Percentiles rank a stretch among this genome's conserved stretches.
phyloP scores from a whole-genome alignment of 2,329 filamentous ascomycete species.

The Dryadomyces quercivorus region DNA sequence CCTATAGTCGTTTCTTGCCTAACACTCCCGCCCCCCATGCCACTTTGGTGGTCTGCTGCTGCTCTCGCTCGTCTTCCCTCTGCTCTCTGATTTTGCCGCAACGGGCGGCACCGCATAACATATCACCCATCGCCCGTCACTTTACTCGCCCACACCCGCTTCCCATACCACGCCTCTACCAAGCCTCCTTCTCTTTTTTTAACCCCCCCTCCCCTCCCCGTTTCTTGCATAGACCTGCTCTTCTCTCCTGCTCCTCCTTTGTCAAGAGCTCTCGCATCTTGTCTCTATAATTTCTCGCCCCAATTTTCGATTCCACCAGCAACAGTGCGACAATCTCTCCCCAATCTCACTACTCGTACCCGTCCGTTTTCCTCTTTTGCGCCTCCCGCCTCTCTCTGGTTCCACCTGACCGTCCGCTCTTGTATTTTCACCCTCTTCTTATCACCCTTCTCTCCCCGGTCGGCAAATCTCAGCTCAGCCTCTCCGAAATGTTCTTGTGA shows the following conservation, averaged over 20 bases:
- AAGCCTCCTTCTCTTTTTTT: background rate
- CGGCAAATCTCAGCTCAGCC: slow-evolving; percentile 9
- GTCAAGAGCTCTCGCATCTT: background rate
- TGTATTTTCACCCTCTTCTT: background rate
- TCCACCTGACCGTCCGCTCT: background rate
- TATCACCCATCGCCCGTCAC: slow-evolving; percentile 10
- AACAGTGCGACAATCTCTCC: background rate
- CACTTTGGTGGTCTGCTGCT: background rate
- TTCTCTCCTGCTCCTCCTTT: slow-evolving; percentile 2
- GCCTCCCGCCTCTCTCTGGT: background rate
- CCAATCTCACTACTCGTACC: background rate
- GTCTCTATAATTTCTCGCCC: background rate
- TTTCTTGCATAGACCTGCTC: background rate
- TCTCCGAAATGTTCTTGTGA: slow-evolving; percentile 21
- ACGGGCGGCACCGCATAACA: slow-evolving; percentile 18
- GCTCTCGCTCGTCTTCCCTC: background rate
- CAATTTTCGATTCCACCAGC: background rate
- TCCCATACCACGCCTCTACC: slow-evolving; percentile 1
- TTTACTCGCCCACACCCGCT: slow-evolving; percentile 8
- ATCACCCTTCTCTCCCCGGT: background rate
- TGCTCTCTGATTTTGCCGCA: slow-evolving; percentile 21
- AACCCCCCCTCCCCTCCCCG: background rate
- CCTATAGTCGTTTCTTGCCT: background rate
- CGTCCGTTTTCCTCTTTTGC: background rate
- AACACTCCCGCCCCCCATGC: background rate